Evolutionary conservation across 2,329 filamentous ascomycete species (phyloP).

Genomic region (Talaromyces sp.): DNA sequence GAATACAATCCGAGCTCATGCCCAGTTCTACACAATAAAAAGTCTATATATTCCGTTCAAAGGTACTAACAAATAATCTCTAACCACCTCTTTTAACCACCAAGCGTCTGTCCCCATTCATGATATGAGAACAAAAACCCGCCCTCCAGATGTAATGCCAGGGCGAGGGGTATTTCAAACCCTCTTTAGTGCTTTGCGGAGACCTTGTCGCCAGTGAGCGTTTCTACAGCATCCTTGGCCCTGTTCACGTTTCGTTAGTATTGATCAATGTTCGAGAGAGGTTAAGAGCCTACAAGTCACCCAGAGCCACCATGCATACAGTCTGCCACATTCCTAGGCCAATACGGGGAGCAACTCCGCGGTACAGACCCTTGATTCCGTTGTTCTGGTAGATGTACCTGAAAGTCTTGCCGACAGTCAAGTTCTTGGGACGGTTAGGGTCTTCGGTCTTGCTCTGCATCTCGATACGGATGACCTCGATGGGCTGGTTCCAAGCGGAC

Average conservation of each 20-base stretch:
- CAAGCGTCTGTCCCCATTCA: neutral
- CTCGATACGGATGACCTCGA: conserved; percentile 98
- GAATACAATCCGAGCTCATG: neutral
- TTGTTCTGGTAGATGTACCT: conserved; percentile 87
- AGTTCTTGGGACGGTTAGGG: conserved; percentile 96
- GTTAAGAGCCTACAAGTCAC: conserved; percentile 74
- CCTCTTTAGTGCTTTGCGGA: conserved; percentile 59
- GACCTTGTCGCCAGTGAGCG: conserved; percentile 59
- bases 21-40: neutral
- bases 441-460: conserved; percentile 99
- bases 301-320: conserved; percentile 98
- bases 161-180: conserved; percentile 37
- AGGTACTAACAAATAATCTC: neutral
- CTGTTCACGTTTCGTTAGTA: conserved; percentile 38
- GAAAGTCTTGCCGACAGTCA: conserved; percentile 82
- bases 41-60: neutral
- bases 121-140: conserved; percentile 10
- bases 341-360: conserved; percentile 89
- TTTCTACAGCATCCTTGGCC: conserved; percentile 63
- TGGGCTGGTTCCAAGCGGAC: conserved; percentile 98
- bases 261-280: conserved; percentile 5
- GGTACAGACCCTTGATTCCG: conserved; percentile 88
- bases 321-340: conserved; percentile 98
- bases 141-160: conserved; percentile 10
- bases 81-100: neutral